These are phyloP conservation scores for Paracoccidioides lutzii DNA, from an alignment of 2,329 filamentous ascomycete genomes.

Conservation along the genomic window DNA sequence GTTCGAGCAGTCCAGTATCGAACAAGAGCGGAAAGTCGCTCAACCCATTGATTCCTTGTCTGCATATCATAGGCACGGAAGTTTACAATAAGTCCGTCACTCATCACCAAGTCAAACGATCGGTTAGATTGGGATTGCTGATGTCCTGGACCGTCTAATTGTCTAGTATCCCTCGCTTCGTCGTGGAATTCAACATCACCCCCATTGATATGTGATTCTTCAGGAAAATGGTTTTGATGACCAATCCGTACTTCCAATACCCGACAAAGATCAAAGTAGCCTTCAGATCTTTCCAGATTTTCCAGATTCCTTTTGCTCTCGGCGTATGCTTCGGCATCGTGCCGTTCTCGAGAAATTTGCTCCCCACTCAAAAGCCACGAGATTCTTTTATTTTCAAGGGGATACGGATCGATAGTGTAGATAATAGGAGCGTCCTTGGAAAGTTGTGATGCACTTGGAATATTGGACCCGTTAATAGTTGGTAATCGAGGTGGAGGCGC, in stretches of 20 bases:
- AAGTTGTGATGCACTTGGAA: constrained; percentile 44
- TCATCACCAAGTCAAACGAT: constrained; percentile 49
- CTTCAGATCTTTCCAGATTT: constrained; percentile 47
- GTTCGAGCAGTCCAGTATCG: constrained; percentile 50
- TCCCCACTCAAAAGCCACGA: constrained; percentile 43
- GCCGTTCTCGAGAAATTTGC: constrained; percentile 32
- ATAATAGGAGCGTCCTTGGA: constrained; percentile 45
- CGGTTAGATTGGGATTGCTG: constrained; percentile 21
- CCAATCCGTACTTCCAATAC: constrained; percentile 46
- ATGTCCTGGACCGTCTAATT: background rate
- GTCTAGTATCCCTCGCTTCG: constrained; percentile 30
- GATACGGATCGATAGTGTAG: constrained; percentile 50
- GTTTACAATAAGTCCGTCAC: constrained; percentile 49
- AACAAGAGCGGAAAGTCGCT: constrained; percentile 42
- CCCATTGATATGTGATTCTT: constrained; percentile 39
- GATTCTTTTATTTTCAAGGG: constrained; percentile 40
- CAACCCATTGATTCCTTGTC: constrained; percentile 51
- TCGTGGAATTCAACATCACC: constrained; percentile 46
- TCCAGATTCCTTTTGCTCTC: constrained; percentile 47
- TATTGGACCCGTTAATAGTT: constrained; percentile 28
- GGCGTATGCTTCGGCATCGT: constrained; percentile 47
- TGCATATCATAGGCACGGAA: constrained; percentile 46
- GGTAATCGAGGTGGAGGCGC: constrained; percentile 46
- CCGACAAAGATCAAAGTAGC: constrained; percentile 49
- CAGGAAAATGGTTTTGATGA: constrained; percentile 37